Conservation (phyloP, 2,329 filamentous ascomycete species). For the Fusarium heterosporum region DNA sequence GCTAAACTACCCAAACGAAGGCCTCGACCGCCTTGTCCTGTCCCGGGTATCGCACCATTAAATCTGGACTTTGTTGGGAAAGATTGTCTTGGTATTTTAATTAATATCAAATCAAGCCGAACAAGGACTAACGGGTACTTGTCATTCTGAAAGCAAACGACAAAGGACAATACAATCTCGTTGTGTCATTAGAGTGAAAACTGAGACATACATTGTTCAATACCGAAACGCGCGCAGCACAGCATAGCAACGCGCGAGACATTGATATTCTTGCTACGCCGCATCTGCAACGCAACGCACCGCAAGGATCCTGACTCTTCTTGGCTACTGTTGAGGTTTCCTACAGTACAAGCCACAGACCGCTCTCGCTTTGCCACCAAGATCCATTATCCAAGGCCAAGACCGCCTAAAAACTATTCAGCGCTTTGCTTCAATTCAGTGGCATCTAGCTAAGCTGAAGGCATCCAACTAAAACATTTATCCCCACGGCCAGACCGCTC, state of each 20-base stretch:
- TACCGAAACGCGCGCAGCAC: slow-evolving; percentile 34
- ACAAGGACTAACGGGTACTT: slow-evolving; percentile 9
- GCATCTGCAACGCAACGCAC: slow-evolving; percentile 40
- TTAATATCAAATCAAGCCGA: slow-evolving; percentile 22
- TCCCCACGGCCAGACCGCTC: slow-evolving; percentile 32
- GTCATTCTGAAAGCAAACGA: slow-evolving; percentile 29
- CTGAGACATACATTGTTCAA: slow-evolving; percentile 28
- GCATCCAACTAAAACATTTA: slow-evolving; percentile 26
- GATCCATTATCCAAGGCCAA: background rate
- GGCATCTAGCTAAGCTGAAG: slow-evolving; percentile 26
- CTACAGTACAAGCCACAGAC: slow-evolving; percentile 26
- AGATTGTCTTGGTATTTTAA: slow-evolving; percentile 25
- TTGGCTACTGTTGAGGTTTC: slow-evolving; percentile 10
- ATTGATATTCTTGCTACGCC: slow-evolving; percentile 34
- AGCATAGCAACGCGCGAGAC: slow-evolving; percentile 21
- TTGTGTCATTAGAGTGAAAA: slow-evolving; percentile 26
- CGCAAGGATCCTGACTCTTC: slow-evolving; percentile 7
- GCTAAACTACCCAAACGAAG: slow-evolving; percentile 7
- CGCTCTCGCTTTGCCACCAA: slow-evolving; percentile 32
- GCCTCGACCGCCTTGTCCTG: slow-evolving; percentile 38
- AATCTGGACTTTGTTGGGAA: slow-evolving; percentile 16
- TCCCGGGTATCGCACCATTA: slow-evolving; percentile 12
- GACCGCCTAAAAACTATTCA: background rate
- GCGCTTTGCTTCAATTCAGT: slow-evolving; percentile 7
- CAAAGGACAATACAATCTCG: slow-evolving; percentile 24